Evolutionary conservation across 2,329 filamentous ascomycete genomes (phyloP).

Genomic region (Ramularia endophylla): DNA sequence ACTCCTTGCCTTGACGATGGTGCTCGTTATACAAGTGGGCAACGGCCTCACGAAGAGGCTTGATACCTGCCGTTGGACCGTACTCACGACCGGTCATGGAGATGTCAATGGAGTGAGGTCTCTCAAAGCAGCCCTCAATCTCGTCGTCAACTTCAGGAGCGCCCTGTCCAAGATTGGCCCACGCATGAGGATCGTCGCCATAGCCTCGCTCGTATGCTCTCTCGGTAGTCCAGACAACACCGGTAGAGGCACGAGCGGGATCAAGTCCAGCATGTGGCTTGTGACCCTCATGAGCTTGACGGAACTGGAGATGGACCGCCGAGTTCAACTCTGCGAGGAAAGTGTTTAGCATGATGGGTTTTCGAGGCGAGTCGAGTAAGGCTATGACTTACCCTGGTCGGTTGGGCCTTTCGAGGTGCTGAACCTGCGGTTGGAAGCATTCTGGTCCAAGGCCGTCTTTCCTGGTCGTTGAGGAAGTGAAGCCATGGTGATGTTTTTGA

Average conservation of each 20-base stretch:
- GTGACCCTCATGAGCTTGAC: conserved; percentile 83
- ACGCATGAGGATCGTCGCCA: conserved; percentile 68
- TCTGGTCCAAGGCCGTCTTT: conserved; percentile 2
- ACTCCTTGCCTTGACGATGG: conserved; percentile 75
- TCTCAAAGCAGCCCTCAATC: conserved; percentile 80
- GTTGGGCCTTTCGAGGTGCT: conserved; percentile 15
- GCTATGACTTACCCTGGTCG: conserved; percentile 18
- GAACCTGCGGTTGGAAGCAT: conserved; percentile 12
- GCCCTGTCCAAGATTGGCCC: conserved; percentile 93
- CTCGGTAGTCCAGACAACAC: conserved; percentile 90
- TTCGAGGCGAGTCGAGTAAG: no score
- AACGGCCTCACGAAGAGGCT: conserved; percentile 79
- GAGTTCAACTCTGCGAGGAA: conserved; percentile 63
- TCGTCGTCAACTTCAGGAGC: conserved; percentile 84
- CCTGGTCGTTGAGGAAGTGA: conserved; percentile 6
- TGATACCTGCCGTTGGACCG: conserved; percentile 87
- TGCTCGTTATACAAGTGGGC: conserved; percentile 90
- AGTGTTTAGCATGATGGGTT: conserved; percentile 7
- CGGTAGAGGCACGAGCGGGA: conserved; percentile 78
- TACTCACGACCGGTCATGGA: conserved; percentile 78
- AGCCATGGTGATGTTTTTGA: conserved; percentile 2
- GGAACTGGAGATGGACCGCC: conserved; percentile 82
- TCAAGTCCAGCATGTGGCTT: conserved; percentile 87
- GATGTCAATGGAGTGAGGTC: conserved; percentile 73
- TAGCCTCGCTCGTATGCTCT: conserved; percentile 85